A percentile compares a stretch with the other conserved stretches of the same genome.
Evolutionary conservation across 176 grass and related monocot species (phyloP).

Genomic region (Raddia distichophylla): DNA sequence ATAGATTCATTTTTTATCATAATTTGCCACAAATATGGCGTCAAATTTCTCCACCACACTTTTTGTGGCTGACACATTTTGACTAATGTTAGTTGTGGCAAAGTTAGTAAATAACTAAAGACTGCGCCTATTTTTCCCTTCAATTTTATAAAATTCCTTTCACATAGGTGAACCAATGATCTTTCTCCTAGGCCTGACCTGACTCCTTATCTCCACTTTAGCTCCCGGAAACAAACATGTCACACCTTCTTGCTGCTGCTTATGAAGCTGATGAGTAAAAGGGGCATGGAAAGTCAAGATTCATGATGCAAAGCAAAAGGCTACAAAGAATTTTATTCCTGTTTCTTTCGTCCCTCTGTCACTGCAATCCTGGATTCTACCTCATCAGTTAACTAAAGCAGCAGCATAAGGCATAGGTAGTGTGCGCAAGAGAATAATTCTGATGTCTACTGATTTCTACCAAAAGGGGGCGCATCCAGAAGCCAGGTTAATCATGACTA

Average conservation of each 20-base stretch:
- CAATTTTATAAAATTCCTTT: conserved; percentile 42
- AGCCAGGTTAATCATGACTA: conserved; percentile 36
- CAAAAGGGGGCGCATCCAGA: conserved; percentile 16
- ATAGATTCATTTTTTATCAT: too few relatives aligned
- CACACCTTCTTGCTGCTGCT: conserved; percentile 18
- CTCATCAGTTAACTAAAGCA: conserved; percentile 16
- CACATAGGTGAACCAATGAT: conserved; percentile 5
- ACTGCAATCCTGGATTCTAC: conserved; percentile 23
- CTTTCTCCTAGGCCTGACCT: conserved; percentile 21
- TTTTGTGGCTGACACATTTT: too few relatives aligned
- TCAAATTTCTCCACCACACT: too few relatives aligned
- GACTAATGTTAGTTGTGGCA: too few relatives aligned
- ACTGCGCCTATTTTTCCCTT: not conserved
- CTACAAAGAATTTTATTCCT: conserved; percentile 25
- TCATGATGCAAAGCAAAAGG: conserved; percentile 48
- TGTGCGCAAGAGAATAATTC: conserved; percentile 21
- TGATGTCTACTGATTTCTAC: conserved; percentile 31
- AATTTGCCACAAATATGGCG: too few relatives aligned
- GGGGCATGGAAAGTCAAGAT: conserved; percentile 24
- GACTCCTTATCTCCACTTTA: conserved; percentile 51
- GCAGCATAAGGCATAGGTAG: conserved; percentile 7
- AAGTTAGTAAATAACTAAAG: too few relatives aligned
- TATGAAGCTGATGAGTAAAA: conserved; percentile 12
- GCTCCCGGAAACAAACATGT: conserved; percentile 26
- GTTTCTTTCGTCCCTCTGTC: conserved; percentile 26